These are phyloP conservation scores for Flaveria bidentis DNA, from an alignment of 129 eudicot genomes.

Conservation along the genomic window DNA sequence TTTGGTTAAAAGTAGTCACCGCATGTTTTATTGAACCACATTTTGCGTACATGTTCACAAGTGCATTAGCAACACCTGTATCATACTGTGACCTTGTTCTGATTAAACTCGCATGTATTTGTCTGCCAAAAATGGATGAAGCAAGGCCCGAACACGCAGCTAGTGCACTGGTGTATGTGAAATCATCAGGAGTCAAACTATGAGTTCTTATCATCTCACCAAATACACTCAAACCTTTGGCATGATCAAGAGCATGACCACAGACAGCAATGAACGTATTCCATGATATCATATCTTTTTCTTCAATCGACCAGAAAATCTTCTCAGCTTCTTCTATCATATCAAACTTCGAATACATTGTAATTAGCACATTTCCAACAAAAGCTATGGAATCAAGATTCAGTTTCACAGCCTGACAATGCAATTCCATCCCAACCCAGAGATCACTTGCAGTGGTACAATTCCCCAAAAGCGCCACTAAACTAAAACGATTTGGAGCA, in stretches of 20 bases:
- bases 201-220: constrained; percentile 44
- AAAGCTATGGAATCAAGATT: constrained; percentile 60
- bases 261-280: constrained; percentile 57
- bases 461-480: constrained; percentile 48
- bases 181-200: constrained; percentile 52
- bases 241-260: constrained; percentile 52
- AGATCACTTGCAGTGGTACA: constrained; percentile 40
- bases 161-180: constrained; percentile 63
- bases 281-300: constrained; percentile 76
- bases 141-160: constrained; percentile 61
- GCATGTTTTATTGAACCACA: constrained; percentile 64
- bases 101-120: constrained; percentile 62
- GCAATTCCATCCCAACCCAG: constrained; percentile 50
- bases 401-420: constrained; percentile 59
- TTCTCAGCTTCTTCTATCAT: constrained; percentile 51
- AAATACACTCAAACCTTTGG: constrained; percentile 48
- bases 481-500: constrained; percentile 65
- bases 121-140: constrained; percentile 61
- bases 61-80: constrained; percentile 65
- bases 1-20: constrained; percentile 46
- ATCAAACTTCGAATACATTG: constrained; percentile 58
- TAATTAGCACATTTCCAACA: constrained; percentile 65
- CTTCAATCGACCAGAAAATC: constrained; percentile 48
- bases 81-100: constrained; percentile 50
- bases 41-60: constrained; percentile 80